phyloP scores from a whole-genome alignment of 2,329 filamentous ascomycete species.

The Bimuria novae-zelandiae region DNA sequence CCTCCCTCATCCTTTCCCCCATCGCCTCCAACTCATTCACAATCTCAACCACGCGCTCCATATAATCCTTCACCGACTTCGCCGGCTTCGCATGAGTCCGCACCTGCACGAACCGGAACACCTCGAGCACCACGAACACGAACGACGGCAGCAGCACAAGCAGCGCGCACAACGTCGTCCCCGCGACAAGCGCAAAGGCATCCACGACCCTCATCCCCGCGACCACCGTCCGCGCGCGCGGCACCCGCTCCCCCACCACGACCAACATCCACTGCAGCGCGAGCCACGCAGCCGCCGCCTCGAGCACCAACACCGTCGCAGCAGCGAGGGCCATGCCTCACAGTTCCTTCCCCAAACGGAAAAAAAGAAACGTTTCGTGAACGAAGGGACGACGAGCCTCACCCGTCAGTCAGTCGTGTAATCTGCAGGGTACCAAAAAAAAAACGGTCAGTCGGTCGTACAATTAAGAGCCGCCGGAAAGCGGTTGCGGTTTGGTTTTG shows the following conservation, averaged over 20 bases:
- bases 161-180: conserved; percentile 13
- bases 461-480: too few relatives aligned
- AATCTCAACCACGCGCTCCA: conserved; percentile 10
- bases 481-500: too few relatives aligned
- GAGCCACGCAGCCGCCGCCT: conserved; percentile 10
- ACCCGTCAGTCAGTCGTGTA: not conserved
- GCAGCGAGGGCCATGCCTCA: conserved; percentile 6
- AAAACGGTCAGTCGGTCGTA: too few relatives aligned
- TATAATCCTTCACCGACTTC: conserved; percentile 10
- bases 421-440: conserved; percentile 1
- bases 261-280: conserved; percentile 9
- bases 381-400: not conserved
- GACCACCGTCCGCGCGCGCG: conserved; percentile 4
- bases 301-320: conserved; percentile 1
- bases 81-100: conserved; percentile 3
- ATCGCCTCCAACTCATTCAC: conserved; percentile 11
- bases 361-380: not conserved
- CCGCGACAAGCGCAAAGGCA: conserved; percentile 7
- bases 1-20: conserved; percentile 8
- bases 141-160: conserved; percentile 13
- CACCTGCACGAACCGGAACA: conserved; percentile 10
- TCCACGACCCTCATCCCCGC: conserved; percentile 7
- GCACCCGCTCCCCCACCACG: conserved; percentile 2
- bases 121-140: conserved; percentile 10
- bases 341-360: not conserved